phyloP scores from a whole-genome alignment of 306 rosid genomes.

The Prosopis cineraria region DNA sequence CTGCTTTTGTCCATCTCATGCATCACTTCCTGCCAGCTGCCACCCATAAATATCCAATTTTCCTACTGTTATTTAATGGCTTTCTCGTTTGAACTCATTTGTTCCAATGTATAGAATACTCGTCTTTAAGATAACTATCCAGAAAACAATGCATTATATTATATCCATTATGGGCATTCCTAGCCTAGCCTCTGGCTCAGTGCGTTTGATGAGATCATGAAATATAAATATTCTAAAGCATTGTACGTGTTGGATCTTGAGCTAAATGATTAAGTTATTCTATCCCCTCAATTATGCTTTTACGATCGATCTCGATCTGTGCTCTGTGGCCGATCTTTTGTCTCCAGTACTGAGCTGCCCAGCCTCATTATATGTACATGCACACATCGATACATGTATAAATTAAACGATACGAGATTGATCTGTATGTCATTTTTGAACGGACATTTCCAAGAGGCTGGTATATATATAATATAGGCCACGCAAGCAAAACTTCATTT shows the following conservation, averaged over 20 bases:
- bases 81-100: not conserved
- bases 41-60: not conserved
- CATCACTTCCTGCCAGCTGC: constrained; percentile 10
- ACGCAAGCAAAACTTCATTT: constrained; percentile 32
- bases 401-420: not conserved
- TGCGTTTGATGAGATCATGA: not conserved
- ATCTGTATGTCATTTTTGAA: not conserved
- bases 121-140: not conserved
- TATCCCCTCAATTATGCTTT: not conserved
- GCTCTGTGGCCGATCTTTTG: not conserved
- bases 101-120: not conserved
- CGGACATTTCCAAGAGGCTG: not conserved
- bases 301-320: not conserved
- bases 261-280: not conserved
- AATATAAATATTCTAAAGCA: not conserved
- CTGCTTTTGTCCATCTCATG: constrained; percentile 3
- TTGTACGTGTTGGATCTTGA: not conserved
- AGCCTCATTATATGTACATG: not conserved
- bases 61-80: not conserved
- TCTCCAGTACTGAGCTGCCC: not conserved
- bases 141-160: not conserved
- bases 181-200: not conserved
- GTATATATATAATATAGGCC: no score
- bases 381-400: not conserved
- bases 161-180: not conserved